Evolutionary conservation across 2,329 filamentous ascomycete genomes (phyloP).

Genomic region (Xylariaceae sp.): DNA sequence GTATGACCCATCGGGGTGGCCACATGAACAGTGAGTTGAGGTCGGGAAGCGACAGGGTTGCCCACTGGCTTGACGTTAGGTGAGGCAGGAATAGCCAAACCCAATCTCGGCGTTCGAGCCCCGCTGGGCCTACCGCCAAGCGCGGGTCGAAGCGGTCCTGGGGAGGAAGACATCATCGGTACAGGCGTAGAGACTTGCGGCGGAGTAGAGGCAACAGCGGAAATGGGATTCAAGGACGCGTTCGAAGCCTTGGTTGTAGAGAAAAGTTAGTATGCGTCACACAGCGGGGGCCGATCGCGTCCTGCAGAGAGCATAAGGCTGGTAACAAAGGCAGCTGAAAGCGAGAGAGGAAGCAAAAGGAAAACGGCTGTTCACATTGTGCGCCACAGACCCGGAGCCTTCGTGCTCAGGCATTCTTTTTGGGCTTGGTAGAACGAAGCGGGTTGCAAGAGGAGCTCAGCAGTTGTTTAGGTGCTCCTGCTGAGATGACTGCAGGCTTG

Average conservation of each 20-base stretch:
- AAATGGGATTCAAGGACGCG: conserved; percentile 18
- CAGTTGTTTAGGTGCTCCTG: conserved; percentile 15
- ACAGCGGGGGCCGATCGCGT: conserved; percentile 9
- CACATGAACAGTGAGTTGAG: conserved; percentile 72
- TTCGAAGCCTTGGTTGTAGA: conserved; percentile 21
- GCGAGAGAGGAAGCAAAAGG: conserved; percentile 1
- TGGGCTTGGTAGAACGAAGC: conserved; percentile 12
- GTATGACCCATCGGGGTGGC: conserved; percentile 85
- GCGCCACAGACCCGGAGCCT: conserved; percentile 20
- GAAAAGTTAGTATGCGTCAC: conserved; percentile 24
- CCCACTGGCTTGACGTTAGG: conserved; percentile 75
- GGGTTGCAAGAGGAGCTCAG: conserved; percentile 19
- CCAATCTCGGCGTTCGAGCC: conserved; percentile 69
- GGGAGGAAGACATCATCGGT: conserved; percentile 68
- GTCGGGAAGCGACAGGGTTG: conserved; percentile 47
- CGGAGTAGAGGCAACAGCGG: conserved; percentile 18
- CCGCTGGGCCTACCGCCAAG: conserved; percentile 64
- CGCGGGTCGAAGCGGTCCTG: conserved; percentile 77
- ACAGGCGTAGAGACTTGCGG: conserved; percentile 29
- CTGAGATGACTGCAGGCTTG: conserved; percentile 16
- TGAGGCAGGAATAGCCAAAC: conserved; percentile 84
- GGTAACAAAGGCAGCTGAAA: conserved; percentile 2
- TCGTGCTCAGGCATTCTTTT: conserved; percentile 28
- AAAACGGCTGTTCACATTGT: conserved; percentile 23
- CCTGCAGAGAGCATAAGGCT: not conserved